phyloP scores from a whole-genome alignment of 2,329 filamentous ascomycete genomes.

The Ophiostoma quercus region DNA sequence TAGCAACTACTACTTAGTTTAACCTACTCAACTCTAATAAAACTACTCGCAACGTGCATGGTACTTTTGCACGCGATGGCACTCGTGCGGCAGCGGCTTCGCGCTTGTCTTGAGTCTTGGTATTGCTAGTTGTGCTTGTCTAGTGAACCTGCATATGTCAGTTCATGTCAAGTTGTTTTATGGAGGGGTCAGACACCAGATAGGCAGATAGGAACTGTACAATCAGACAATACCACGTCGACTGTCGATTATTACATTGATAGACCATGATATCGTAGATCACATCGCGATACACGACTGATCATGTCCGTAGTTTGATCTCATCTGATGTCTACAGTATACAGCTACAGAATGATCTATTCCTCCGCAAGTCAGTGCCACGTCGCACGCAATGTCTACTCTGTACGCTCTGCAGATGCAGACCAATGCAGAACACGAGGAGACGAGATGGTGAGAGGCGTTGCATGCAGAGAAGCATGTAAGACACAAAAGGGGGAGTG shows the following conservation, averaged over 20 bases:
- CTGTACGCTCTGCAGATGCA: background rate
- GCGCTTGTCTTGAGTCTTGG: background rate
- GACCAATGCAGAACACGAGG: background rate
- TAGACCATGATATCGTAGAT: background rate
- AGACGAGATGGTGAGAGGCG: background rate
- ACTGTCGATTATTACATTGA: background rate
- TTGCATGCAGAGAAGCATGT: background rate
- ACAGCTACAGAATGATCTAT: background rate
- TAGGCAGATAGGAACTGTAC: background rate
- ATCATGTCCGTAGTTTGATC: too few relatives aligned
- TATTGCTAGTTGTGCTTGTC: background rate
- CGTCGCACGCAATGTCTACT: background rate
- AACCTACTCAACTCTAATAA: background rate
- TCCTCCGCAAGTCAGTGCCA: background rate
- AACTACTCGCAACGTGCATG: background rate
- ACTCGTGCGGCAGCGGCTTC: constrained; percentile 5
- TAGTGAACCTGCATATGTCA: background rate
- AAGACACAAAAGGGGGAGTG: constrained; percentile 13
- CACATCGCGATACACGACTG: too few relatives aligned
- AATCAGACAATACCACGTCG: background rate
- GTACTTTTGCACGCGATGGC: background rate
- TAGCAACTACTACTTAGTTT: background rate
- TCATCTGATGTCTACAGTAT: too few relatives aligned
- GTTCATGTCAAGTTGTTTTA: background rate
- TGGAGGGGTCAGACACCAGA: background rate